Evolutionary conservation across 192 early-diverging fungal species (phyloP).

Genomic region (Tieghemiomyces parasiticus): DNA sequence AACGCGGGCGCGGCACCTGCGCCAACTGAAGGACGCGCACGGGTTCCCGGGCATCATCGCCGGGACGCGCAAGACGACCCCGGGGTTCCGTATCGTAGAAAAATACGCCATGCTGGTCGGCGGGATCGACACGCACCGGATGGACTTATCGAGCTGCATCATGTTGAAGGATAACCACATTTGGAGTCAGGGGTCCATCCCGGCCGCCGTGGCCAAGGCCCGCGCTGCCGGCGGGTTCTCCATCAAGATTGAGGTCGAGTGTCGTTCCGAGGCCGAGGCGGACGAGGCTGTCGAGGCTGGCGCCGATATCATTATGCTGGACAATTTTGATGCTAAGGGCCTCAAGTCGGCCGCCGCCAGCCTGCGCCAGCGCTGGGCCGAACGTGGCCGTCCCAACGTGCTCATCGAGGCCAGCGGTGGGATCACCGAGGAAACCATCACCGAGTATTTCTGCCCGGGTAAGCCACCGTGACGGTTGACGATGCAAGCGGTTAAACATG

Average conservation of each 20-base stretch:
- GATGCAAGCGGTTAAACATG: too few relatives aligned
- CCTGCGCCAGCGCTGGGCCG: slow-evolving; percentile 60
- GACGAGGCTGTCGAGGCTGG: slow-evolving; percentile 91
- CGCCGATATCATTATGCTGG: slow-evolving; percentile 95
- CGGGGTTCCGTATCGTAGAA: slow-evolving; percentile 92
- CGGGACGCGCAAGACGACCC: slow-evolving; percentile 95
- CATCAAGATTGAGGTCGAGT: slow-evolving; percentile 96
- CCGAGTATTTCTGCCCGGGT: slow-evolving; percentile 65
- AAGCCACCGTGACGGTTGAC: too few relatives aligned
- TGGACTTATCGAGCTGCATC: slow-evolving; percentile 93
- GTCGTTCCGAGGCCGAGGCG: slow-evolving; percentile 79
- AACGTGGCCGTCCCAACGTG: slow-evolving; percentile 39
- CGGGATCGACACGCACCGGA: slow-evolving; percentile 91
- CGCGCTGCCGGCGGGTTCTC: slow-evolving; percentile 75
- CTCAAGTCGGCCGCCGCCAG: slow-evolving; percentile 49
- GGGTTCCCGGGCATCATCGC: slow-evolving; percentile 78
- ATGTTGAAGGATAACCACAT: slow-evolving; percentile 99
- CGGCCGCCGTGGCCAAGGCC: slow-evolving; percentile 70
- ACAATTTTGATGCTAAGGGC: slow-evolving; percentile 69
- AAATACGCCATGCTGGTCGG: slow-evolving; percentile 97
- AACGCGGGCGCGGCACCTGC: slow-evolving; percentile 30
- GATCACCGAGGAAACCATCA: slow-evolving; percentile 75
- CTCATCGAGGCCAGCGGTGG: slow-evolving; percentile 94
- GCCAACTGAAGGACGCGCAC: slow-evolving; percentile 45
- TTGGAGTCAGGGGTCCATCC: slow-evolving; percentile 87